These are phyloP conservation scores for Mucuna pruriens DNA, from an alignment of 306 rosid species.

Conservation along the genomic window DNA sequence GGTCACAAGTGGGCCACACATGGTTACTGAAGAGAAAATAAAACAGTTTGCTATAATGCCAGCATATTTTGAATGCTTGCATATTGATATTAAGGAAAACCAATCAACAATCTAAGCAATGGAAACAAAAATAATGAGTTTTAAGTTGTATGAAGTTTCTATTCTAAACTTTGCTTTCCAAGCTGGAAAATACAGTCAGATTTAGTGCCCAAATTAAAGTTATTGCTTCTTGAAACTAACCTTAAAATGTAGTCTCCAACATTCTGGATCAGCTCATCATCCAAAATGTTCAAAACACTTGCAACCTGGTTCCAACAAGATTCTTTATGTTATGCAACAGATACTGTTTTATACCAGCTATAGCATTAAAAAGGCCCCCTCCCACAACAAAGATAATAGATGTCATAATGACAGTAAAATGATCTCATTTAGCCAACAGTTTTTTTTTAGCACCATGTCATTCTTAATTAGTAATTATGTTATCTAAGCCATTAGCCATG, in stretches of 20 bases:
- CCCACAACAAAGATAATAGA: slow-evolving; percentile 22
- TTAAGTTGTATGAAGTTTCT: slow-evolving; percentile 2
- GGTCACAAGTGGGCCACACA: background rate
- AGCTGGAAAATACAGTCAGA: slow-evolving; percentile 11
- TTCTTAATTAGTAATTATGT: slow-evolving; percentile 17
- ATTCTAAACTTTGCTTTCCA: slow-evolving; percentile 24
- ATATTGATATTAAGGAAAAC: slow-evolving; percentile 19
- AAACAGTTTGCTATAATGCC: background rate
- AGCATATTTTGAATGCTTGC: slow-evolving; percentile 23
- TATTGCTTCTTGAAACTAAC: slow-evolving; percentile 53
- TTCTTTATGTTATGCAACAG: slow-evolving; percentile 24
- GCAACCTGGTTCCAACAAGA: slow-evolving; percentile 69
- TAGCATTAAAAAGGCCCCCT: slow-evolving; percentile 25
- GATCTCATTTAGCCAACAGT: background rate
- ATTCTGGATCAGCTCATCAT: slow-evolving; percentile 71
- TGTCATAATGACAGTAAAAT: slow-evolving; percentile 11
- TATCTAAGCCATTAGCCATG: background rate
- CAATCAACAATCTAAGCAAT: background rate
- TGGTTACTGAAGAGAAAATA: background rate
- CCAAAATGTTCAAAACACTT: slow-evolving; percentile 87
- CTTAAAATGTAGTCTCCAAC: slow-evolving; percentile 84
- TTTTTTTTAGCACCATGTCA: slow-evolving; percentile 3
- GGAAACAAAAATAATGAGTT: background rate
- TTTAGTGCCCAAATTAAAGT: slow-evolving; percentile 30
- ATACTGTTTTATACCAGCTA: background rate